Percentiles rank a stretch among this genome's conserved stretches.
Evolutionary conservation across 768 basidiomycete genomes (phyloP).

Genomic region (Podaxis sp.): DNA sequence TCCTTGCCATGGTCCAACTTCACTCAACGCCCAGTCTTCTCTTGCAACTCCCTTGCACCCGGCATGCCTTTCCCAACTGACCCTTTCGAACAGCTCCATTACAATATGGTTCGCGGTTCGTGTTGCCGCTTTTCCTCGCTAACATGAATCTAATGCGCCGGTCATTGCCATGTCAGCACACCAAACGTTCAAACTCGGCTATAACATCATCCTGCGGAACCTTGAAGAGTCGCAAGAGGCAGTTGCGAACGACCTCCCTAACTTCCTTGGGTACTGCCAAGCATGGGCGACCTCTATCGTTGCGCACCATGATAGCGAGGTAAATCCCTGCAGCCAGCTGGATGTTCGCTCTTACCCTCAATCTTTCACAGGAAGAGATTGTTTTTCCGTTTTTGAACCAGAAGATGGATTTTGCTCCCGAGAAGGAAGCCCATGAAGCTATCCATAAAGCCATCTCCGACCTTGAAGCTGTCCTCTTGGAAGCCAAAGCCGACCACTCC

Average conservation of each 20-base stretch:
- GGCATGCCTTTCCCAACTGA: constrained; percentile 9
- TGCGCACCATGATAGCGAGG: constrained; percentile 7
- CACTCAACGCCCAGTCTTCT: neutral
- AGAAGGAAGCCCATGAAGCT: constrained; percentile 6
- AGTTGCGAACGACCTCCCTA: neutral
- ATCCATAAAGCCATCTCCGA: neutral
- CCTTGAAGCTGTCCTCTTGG: neutral
- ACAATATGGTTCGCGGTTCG: constrained; percentile 6
- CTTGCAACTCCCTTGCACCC: neutral
- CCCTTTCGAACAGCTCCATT: constrained; percentile 4
- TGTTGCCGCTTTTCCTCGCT: neutral
- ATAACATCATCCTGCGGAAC: neutral
- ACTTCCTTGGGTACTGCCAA: constrained; percentile 10
- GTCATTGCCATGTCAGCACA: neutral
- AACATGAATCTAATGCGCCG: neutral
- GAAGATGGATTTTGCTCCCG: constrained; percentile 11
- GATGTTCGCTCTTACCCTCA: neutral
- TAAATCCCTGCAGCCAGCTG: neutral
- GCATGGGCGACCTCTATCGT: neutral
- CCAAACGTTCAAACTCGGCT: constrained; percentile 10
- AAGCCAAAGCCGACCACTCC: constrained; percentile 2
- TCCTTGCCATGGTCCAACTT: neutral
- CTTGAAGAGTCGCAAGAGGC: neutral
- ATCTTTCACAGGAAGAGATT: neutral
- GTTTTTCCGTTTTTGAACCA: constrained; percentile 11